phyloP scores from a whole-genome alignment of 306 rosid genomes.

The Quercus dentata region DNA sequence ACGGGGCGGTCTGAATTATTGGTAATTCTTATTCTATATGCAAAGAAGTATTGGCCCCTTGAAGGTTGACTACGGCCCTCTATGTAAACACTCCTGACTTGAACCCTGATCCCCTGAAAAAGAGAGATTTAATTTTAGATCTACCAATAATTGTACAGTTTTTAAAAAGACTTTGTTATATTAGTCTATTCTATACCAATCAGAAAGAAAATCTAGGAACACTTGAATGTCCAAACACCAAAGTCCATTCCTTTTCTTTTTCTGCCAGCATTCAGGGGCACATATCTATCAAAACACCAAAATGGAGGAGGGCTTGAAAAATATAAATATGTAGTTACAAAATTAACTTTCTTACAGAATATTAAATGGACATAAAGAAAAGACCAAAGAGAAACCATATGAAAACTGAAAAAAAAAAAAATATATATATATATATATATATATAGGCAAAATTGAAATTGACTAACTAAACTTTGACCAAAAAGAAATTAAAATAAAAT shows the following conservation, averaged over 20 bases:
- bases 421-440: too few relatives aligned
- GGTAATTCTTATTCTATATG: constrained; percentile 84
- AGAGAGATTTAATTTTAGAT: constrained; percentile 21
- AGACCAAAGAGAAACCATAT: background rate
- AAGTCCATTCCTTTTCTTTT: background rate
- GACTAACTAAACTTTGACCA: background rate
- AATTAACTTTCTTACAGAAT: background rate
- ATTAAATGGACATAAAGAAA: background rate
- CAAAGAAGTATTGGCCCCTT: constrained; percentile 79
- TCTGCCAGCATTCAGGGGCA: background rate
- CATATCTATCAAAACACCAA: constrained; percentile 9
- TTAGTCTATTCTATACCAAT: constrained; percentile 2
- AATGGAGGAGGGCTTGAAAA: constrained; percentile 8
- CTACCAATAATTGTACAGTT: background rate
- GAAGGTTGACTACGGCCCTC: constrained; percentile 95
- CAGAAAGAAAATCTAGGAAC: background rate
- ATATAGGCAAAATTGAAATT: background rate
- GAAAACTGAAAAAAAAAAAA: background rate
- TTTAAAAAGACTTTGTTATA: background rate
- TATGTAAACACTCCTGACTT: constrained; percentile 91
- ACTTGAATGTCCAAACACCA: background rate
- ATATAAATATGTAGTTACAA: background rate
- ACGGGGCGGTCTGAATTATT: constrained; percentile 77
- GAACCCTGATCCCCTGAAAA: constrained; percentile 81
- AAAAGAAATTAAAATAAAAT: too few relatives aligned